phyloP scores from a whole-genome alignment of 352 stramenopile species.

The Globisporangium solare region DNA sequence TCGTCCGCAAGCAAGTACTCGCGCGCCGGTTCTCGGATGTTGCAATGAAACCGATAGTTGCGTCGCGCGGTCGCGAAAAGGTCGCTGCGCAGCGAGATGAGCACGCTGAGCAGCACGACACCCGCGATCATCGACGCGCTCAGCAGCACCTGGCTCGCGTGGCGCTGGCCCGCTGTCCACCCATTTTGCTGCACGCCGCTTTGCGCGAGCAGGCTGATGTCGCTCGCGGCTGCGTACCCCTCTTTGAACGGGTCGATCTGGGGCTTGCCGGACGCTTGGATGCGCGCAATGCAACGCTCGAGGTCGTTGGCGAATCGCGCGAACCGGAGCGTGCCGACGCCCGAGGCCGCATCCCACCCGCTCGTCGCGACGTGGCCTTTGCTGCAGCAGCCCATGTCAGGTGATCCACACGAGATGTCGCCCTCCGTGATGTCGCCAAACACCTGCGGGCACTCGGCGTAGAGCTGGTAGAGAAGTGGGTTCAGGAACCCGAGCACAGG shows the following conservation, averaged over 20 bases:
- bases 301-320: slow-evolving; percentile 32
- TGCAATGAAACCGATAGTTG: slow-evolving; percentile 26
- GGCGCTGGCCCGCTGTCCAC: slow-evolving; percentile 19
- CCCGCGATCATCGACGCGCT: slow-evolving; percentile 26
- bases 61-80: slow-evolving; percentile 25
- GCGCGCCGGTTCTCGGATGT: slow-evolving; percentile 40
- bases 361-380: slow-evolving; percentile 35
- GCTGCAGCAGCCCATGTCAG: slow-evolving; percentile 42
- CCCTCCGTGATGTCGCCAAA: slow-evolving; percentile 66
- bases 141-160: slow-evolving; percentile 24
- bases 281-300: slow-evolving; percentile 29
- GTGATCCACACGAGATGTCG: slow-evolving; percentile 47
- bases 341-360: slow-evolving; percentile 72
- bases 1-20: slow-evolving; percentile 47
- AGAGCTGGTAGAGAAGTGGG: slow-evolving; percentile 61
- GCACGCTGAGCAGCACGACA: slow-evolving; percentile 26
- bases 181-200: slow-evolving; percentile 9
- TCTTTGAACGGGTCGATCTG: not conserved
- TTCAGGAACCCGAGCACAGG: slow-evolving; percentile 65
- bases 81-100: slow-evolving; percentile 32
- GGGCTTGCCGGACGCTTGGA: not conserved
- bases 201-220: slow-evolving; percentile 6
- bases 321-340: slow-evolving; percentile 56
- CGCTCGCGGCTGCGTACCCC: not conserved
- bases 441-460: slow-evolving; percentile 54